Base-by-base conservation (phyloP, 1,284 basidiomycete species). In the Cronartium ribicola region DNA sequence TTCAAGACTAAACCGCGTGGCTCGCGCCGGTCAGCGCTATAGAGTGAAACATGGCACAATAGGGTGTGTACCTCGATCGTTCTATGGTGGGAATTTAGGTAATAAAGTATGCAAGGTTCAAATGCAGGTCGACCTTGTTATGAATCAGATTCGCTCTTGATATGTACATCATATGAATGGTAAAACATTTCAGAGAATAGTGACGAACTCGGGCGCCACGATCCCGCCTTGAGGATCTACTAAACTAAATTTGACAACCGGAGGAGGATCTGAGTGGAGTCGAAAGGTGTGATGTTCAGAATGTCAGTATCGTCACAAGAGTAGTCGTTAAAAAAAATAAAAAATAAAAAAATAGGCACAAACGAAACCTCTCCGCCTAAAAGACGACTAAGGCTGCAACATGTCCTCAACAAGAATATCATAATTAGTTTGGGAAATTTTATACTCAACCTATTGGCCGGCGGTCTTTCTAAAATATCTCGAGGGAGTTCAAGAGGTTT, bases 41-140 rank as follows among this genome's bases (percentile, higher is more conserved):
- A 29, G 51, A 55, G 51, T 55, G 51, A 55, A 6, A 55, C 51
- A 55, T 55, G 51, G 51, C 51, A 55, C n/a, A 20, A 55, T 55
- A 55, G 51, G n/a, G 51, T 55, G 29, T 55, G n/a, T 55, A 29
- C 51, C n/a, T 55, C 51, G 51, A 55, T 55, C 13, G 51, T 20
- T 55, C 51, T 55, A 55, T 55, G 51, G 51, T 10, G 29, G n/a
- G 3, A 20, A 3, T 55, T n/a, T 10, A 55, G 17, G 29, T 55
- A n/a, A 55, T 29, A 29, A 29, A 29, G 29, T 29, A 29, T 29
- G 29, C 2, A 29, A 29, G 29, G 29, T 29, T 3, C 17, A 11
- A 14, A 51, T 51, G 48, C 48, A 51, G 6, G 48, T 51, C 48
- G 10, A 22, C 48, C 51, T 20, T 29, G 11, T 20, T 55, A n/a